Evolutionary conservation across 208 protist genomes (phyloP).

Genomic region (Entamoeba histolytica): DNA sequence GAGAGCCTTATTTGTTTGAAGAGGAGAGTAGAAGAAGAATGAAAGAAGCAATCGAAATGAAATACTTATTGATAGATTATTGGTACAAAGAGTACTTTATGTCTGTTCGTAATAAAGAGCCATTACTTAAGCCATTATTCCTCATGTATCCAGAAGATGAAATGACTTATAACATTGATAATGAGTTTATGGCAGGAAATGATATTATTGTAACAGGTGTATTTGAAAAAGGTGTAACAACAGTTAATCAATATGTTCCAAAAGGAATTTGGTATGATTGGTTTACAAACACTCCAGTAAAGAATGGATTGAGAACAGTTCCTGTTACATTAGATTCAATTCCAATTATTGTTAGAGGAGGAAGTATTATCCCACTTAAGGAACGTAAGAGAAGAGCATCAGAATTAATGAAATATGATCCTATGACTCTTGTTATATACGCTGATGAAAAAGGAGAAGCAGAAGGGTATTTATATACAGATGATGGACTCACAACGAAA

Average conservation of each 20-base stretch:
- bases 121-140: background rate
- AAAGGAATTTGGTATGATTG: background rate
- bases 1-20: slow-evolving; percentile 16
- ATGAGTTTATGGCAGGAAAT: background rate
- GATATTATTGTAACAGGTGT: background rate
- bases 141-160: background rate
- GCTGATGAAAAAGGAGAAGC: background rate
- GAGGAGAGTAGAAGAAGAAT: background rate
- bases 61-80: background rate
- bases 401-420: slow-evolving; percentile 1
- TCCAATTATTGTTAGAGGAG: slow-evolving; percentile 1
- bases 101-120: background rate
- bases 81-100: background rate
- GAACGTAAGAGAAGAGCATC: background rate
- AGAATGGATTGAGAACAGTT: background rate
- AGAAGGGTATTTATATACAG: background rate
- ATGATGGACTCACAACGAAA: background rate
- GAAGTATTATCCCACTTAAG: background rate
- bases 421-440: background rate
- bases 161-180: background rate
- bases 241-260: background rate
- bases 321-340: background rate
- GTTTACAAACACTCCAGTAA: background rate
- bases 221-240: background rate
- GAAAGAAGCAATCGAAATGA: background rate